Conservation (phyloP, 2,329 filamentous ascomycete species). For the Lasiodiplodia hormozganensis region DNA sequence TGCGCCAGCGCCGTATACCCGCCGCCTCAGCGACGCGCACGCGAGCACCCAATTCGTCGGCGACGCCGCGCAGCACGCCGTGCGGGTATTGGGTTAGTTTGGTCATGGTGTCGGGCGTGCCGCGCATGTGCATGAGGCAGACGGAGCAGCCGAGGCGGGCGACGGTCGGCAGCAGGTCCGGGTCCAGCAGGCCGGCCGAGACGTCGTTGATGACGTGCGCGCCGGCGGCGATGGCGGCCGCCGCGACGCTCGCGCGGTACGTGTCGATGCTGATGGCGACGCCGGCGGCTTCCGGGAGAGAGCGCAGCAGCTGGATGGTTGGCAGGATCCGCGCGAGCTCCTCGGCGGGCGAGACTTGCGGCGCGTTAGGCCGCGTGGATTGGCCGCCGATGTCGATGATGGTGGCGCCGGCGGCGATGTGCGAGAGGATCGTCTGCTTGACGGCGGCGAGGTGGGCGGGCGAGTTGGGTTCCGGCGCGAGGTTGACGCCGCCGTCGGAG, state of each 20-base stretch:
- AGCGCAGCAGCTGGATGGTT: slow-evolving; percentile 75
- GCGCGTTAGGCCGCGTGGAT: slow-evolving; percentile 81
- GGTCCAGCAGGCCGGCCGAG: slow-evolving; percentile 80
- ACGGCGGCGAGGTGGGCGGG: slow-evolving; percentile 57
- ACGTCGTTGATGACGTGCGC: slow-evolving; percentile 96
- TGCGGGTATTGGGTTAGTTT: slow-evolving; percentile 70
- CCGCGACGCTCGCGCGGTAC: slow-evolving; percentile 84
- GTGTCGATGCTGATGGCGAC: slow-evolving; percentile 90
- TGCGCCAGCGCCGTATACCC: slow-evolving; percentile 89
- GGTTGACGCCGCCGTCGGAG: slow-evolving; percentile 77
- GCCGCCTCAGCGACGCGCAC: slow-evolving; percentile 78
- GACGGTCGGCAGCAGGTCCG: slow-evolving; percentile 80
- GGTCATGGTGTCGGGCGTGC: slow-evolving; percentile 83
- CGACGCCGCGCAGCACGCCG: slow-evolving; percentile 71
- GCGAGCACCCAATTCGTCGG: slow-evolving; percentile 71
- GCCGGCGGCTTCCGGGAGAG: slow-evolving; percentile 65
- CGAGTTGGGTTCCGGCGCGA: slow-evolving; percentile 32
- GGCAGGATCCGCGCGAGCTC: slow-evolving; percentile 82
- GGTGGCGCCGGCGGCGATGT: slow-evolving; percentile 74
- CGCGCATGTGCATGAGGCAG: slow-evolving; percentile 92
- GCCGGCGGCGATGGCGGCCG: slow-evolving; percentile 75
- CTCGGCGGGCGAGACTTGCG: slow-evolving; percentile 73
- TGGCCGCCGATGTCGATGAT: slow-evolving; percentile 95
- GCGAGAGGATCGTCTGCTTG: slow-evolving; percentile 63
- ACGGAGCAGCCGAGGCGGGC: slow-evolving; percentile 75